Evolutionary conservation across 345 rosid genomes (phyloP).

Genomic region (Linum usitatissimum): DNA sequence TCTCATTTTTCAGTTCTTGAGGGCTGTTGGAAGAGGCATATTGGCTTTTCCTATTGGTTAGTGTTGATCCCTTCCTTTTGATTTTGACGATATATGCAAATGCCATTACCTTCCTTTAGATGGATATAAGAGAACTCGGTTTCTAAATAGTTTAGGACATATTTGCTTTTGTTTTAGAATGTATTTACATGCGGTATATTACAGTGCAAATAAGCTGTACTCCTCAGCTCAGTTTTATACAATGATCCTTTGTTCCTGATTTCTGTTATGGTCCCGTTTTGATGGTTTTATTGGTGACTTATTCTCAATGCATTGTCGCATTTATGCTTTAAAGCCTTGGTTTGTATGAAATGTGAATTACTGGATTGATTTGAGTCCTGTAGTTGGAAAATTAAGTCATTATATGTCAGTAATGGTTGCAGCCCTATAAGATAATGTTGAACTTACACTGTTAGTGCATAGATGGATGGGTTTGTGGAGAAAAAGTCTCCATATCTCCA

Average conservation of each 20-base stretch:
- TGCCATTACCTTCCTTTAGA: not conserved
- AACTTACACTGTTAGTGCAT: not conserved
- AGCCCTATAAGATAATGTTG: not conserved
- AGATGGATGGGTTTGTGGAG: not conserved
- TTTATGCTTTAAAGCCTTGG: not conserved
- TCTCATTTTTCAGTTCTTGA: constrained; percentile 37
- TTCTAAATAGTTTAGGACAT: not conserved
- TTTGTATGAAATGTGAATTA: not conserved
- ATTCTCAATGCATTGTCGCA: not conserved
- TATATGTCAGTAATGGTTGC: not conserved
- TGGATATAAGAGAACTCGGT: not conserved
- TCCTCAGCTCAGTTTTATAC: not conserved
- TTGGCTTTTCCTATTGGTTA: constrained; percentile 58
- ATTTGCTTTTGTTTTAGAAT: not conserved
- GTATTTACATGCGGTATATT: not conserved
- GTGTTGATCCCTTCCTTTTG: constrained; percentile 16
- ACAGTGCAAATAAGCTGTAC: not conserved
- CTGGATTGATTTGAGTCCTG: not conserved
- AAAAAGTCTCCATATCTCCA: not conserved
- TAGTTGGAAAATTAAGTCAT: not conserved
- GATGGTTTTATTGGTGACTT: not conserved
- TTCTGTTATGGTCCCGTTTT: not conserved
- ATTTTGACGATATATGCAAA: not conserved
- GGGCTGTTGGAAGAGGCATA: constrained; percentile 50
- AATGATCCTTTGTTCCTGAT: not conserved